Evolutionary conservation across 2,329 filamentous ascomycete species (phyloP).

Genomic region (Neonectria faginata): DNA sequence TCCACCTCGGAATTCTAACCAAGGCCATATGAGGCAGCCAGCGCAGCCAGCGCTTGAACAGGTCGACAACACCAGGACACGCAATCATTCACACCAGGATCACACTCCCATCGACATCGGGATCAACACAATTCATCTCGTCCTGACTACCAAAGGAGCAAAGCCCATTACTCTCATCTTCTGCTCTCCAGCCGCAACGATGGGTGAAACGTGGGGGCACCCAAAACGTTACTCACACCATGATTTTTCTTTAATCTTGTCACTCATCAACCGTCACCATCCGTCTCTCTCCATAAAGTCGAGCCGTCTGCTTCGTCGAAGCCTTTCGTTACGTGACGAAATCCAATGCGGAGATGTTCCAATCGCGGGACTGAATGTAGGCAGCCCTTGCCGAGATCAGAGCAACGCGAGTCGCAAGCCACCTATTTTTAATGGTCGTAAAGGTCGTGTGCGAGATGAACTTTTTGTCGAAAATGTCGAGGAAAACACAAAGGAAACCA

Average conservation of each 20-base stretch:
- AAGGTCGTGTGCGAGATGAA: slow-evolving; percentile 48
- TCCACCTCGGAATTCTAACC: slow-evolving; percentile 9
- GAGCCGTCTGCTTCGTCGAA: slow-evolving; percentile 43
- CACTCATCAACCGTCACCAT: slow-evolving; percentile 47
- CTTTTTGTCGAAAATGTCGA: slow-evolving; percentile 47
- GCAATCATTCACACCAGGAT: slow-evolving; percentile 45
- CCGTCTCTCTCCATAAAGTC: slow-evolving; percentile 43
- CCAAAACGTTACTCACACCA: slow-evolving; percentile 40
- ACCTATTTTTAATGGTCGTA: slow-evolving; percentile 48
- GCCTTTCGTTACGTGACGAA: slow-evolving; percentile 44
- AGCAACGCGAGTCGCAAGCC: slow-evolving; percentile 47
- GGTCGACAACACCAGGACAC: slow-evolving; percentile 41
- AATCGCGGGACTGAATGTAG: slow-evolving; percentile 41
- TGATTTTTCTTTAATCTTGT: slow-evolving; percentile 40
- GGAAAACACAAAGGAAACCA: slow-evolving; percentile 46
- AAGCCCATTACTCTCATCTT: slow-evolving; percentile 43
- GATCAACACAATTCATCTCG: slow-evolving; percentile 54
- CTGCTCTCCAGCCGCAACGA: slow-evolving; percentile 32
- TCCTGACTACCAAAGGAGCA: slow-evolving; percentile 53
- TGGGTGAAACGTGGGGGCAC: slow-evolving; percentile 24
- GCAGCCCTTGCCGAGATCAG: slow-evolving; percentile 42
- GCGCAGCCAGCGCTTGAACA: slow-evolving; percentile 23
- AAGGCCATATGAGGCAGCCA: slow-evolving; percentile 5
- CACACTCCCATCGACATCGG: slow-evolving; percentile 43
- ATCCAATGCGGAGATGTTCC: slow-evolving; percentile 49